A percentile compares a stretch with the other conserved stretches of the same genome.
These are phyloP conservation scores for Pulveroboletus sp. DNA, from an alignment of 768 basidiomycete species.

Conservation along the genomic window DNA sequence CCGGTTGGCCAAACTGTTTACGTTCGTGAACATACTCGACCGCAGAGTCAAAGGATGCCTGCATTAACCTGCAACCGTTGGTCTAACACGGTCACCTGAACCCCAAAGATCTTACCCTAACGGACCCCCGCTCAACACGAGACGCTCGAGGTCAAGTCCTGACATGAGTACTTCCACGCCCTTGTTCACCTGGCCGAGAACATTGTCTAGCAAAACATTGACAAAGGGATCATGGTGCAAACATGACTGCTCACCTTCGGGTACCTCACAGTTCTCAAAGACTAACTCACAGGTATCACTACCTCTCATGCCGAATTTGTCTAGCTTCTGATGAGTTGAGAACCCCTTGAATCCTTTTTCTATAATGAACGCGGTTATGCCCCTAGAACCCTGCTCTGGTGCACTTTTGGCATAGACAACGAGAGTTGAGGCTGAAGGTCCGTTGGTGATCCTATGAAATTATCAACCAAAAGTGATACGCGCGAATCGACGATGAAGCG, in stretches of 20 bases:
- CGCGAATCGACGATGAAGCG: not conserved
- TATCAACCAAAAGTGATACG: not conserved
- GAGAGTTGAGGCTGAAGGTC: slow-evolving; percentile 83
- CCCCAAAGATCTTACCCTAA: slow-evolving; percentile 53
- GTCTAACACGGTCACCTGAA: slow-evolving; percentile 1
- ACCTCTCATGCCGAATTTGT: slow-evolving; percentile 96
- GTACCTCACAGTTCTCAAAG: slow-evolving; percentile 87
- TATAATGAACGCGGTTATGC: slow-evolving; percentile 89
- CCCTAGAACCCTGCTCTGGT: slow-evolving; percentile 73
- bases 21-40: slow-evolving; percentile 90
- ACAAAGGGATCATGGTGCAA: not conserved
- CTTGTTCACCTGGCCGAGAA: slow-evolving; percentile 73
- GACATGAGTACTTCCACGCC: slow-evolving; percentile 92
- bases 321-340: slow-evolving; percentile 84
- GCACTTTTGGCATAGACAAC: slow-evolving; percentile 91
- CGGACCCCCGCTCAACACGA: slow-evolving; percentile 90
- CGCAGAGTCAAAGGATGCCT: slow-evolving; percentile 86
- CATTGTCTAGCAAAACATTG: slow-evolving; percentile 52
- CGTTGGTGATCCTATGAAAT: slow-evolving; percentile 84
- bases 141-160: slow-evolving; percentile 85
- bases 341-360: slow-evolving; percentile 81
- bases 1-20: slow-evolving; percentile 82
- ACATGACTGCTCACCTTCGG: slow-evolving; percentile 55
- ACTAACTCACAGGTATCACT: slow-evolving; percentile 92
- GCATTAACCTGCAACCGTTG: slow-evolving; percentile 63